Evolutionary conservation across 495 filamentous ascomycete genomes (phyloP), one percentile per base, ranked within the genome.

Genomic region (Daldinia bambusicola): DNA sequence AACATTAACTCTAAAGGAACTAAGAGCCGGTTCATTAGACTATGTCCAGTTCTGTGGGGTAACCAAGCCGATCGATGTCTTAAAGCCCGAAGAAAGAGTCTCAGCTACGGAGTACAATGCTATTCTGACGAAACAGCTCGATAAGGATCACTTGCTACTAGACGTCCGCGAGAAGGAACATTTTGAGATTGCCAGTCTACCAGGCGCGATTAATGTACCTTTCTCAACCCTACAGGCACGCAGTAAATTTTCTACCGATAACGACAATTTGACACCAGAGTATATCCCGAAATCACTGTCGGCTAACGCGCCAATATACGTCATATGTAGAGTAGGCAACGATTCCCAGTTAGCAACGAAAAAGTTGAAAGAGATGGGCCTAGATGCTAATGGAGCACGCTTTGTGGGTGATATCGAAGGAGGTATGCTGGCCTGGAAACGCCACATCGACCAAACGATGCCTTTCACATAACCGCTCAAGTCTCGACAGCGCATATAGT

Each of bases 101-200:
- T 84, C 88, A 1, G 87, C 88, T 1, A 67, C 74, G 4, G 84
- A 90, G 2, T 94, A 88, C 65, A 69, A 77, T 55, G 58, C 64
- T 20, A 70, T 78, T 20, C 69, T 77, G 12, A 72, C 71, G 26
- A 74, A 70, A 31, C 64, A 77, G 4, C 52, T 71, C 16, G 40
- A 56, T 12, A 64, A 57, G 61, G 61, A 72, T n/a, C 87, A 89
- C 53, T 71, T 89, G 0, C 79, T 97, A 6, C 78, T 97, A 14
- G 95, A 99, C 76, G 93, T 96, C 4, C 83, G 95, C 30, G 93
- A 97, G 63, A 86, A 86, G 71, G 90, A 89, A 12, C 93, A 97
- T 68, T 98, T 93, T 69, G 90, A 88, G n/a, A 90, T 97, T 30
- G 93, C 90, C 57, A 88, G 83, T 57, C 78, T 97, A 4, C 78